phyloP scores from a whole-genome alignment of 2,329 filamentous ascomycete genomes.

The Pestalotiopsis sp. region DNA sequence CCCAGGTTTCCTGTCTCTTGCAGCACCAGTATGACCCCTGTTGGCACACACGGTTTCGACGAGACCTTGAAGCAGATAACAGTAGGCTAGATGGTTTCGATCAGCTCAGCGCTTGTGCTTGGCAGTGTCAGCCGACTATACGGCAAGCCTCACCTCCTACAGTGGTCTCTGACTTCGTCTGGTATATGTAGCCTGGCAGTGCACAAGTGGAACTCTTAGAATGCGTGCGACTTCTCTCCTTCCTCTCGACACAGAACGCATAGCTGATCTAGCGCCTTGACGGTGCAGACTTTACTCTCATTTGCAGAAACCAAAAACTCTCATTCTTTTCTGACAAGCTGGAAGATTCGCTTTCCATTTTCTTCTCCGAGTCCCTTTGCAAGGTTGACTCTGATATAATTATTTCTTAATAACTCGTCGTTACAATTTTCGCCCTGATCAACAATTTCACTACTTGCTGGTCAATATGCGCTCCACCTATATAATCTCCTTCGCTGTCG shows the following conservation, averaged over 20 bases:
- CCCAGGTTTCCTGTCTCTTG: not conserved
- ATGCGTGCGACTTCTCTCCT: not conserved
- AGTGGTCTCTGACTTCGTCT: not conserved
- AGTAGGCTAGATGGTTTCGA: not conserved
- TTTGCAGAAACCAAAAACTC: not conserved
- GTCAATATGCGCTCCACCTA: conserved; percentile 10
- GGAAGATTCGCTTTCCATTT: no score
- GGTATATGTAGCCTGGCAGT: not conserved
- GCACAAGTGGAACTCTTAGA: not conserved
- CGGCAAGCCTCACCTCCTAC: not conserved
- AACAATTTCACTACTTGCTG: not conserved
- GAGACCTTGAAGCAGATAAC: not conserved
- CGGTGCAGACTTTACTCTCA: conserved; percentile 9
- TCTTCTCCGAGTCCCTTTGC: conserved; percentile 3
- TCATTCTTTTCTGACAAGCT: not conserved
- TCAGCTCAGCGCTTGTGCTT: not conserved
- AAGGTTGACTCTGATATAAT: conserved; percentile 5
- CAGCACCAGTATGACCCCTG: not conserved
- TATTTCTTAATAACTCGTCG: not conserved
- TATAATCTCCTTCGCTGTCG: not conserved
- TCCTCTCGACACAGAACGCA: not conserved
- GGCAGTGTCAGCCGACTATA: not conserved
- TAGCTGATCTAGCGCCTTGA: conserved; percentile 8
- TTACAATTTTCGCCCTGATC: not conserved
- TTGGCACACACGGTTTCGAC: not conserved